Evolutionary conservation across 2,329 filamentous ascomycete genomes (phyloP), one percentile per base, ranked within the genome.

Genomic region (Chaetoscypha palmicola): DNA sequence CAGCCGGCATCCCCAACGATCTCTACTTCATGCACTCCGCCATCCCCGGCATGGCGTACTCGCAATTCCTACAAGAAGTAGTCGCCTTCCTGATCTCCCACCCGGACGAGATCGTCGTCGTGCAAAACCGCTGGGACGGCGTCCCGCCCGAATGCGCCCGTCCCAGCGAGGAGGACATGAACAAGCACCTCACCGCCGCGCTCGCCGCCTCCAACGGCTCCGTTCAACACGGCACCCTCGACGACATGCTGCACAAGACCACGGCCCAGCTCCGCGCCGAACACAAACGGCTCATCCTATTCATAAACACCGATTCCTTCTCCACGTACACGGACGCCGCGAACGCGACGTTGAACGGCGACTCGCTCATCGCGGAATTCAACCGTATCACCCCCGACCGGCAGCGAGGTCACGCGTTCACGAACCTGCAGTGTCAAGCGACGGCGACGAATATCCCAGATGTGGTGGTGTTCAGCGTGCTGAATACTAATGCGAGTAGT

Each of bases 11-110:
- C 68, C 66, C 68, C 1, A 68, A 73, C 49, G 63, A 62, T 11
- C 61, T 67, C 43, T 75, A 72, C 48, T 75, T 74, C 58, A 68
- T 70, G 51, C 71, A 74, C 55, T 66, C 66, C 45, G 68, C 66
- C 4, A 72, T 74, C 19, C 71, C 71, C 0, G 71, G 71, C 2
- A 70, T 74, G 66, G 59, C 62, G 2, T 74, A 72, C 47, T 60
- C 61, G 4, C 51, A 62, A 3, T 69, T 74, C 41, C 61, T 74
- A 8, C 26, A 50, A 5, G 66, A 66, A 12, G 56, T 67, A 2
- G 64, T 69, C 1, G 26, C 48, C 1, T 74, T 74, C 45, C 60
- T 74, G 0, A 38, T 58, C 1, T 56, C 54, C 2, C 63, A 72
- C 45, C 58, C 59, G 0, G 61, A 64, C 21, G 71, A 74, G 47